Evolutionary conservation across 257 asterid species (phyloP).

Genomic region (Galeopsis tetrahit): DNA sequence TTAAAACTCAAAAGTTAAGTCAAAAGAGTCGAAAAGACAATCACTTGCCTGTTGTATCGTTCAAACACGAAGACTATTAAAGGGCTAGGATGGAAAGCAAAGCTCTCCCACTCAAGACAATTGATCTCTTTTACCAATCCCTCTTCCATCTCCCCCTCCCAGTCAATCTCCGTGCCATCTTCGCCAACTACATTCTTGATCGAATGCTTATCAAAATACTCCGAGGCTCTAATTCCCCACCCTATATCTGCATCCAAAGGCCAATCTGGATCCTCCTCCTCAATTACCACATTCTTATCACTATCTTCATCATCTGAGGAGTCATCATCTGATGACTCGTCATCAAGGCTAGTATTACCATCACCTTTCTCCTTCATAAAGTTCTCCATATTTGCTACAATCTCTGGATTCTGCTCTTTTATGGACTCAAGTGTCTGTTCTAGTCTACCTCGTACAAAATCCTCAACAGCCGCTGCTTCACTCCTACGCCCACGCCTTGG

Average conservation of each 20-base stretch:
- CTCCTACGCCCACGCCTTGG: slow-evolving; percentile 87
- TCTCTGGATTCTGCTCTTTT: slow-evolving; percentile 66
- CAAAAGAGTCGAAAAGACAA: neutral
- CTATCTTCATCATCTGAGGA: slow-evolving; percentile 37
- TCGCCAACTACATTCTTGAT: slow-evolving; percentile 75
- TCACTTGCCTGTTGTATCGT: slow-evolving; percentile 77
- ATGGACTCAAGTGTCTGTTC: slow-evolving; percentile 70
- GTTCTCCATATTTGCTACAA: slow-evolving; percentile 56
- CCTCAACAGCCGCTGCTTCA: slow-evolving; percentile 96
- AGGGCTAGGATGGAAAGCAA: slow-evolving; percentile 97
- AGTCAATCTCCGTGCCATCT: slow-evolving; percentile 79
- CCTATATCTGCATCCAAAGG: slow-evolving; percentile 96
- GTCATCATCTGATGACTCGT: slow-evolving; percentile 44
- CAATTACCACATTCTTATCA: slow-evolving; percentile 56
- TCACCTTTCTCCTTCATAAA: slow-evolving; percentile 62
- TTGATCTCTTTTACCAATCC: slow-evolving; percentile 85
- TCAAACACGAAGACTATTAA: slow-evolving; percentile 81
- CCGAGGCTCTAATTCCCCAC: slow-evolving; percentile 96
- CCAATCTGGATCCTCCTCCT: slow-evolving; percentile 94
- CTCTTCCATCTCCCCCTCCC: slow-evolving; percentile 94
- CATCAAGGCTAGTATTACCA: slow-evolving; percentile 38
- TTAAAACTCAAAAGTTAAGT: too few species aligned
- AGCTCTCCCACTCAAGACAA: slow-evolving; percentile 98
- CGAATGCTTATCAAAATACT: slow-evolving; percentile 82
- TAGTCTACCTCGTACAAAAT: slow-evolving; percentile 67